Percentiles rank a stretch among this genome's conserved stretches.
Evolutionary conservation across 2,329 filamentous ascomycete species (phyloP).

Genomic region (Venturia pyrina): DNA sequence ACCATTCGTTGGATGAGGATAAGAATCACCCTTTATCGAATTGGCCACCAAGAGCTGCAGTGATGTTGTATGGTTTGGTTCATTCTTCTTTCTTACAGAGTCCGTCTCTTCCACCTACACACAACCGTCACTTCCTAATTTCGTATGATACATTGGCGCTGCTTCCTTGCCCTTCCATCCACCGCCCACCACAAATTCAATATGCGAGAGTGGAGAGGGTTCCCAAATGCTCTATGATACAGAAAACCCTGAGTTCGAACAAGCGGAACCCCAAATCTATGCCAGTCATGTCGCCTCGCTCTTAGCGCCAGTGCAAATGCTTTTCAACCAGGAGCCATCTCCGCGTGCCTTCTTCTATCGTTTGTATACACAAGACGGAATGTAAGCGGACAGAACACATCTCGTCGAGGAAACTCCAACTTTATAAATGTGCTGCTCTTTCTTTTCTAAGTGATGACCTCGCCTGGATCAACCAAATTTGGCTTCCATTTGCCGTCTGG

Average conservation of each 20-base stretch:
- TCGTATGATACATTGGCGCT: constrained; percentile 8
- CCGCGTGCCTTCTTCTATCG: background rate
- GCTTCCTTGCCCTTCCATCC: background rate
- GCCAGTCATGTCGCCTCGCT: background rate
- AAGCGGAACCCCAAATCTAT: background rate
- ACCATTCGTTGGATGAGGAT: background rate
- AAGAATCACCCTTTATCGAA: background rate
- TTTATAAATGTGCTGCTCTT: background rate
- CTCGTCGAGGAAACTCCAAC: background rate
- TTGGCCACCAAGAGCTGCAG: background rate
- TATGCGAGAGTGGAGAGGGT: constrained; percentile 1
- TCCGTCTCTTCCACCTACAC: background rate
- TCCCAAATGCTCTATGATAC: constrained; percentile 4
- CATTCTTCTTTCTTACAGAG: background rate
- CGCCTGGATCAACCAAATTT: constrained; percentile 47
- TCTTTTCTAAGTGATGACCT: constrained; percentile 36
- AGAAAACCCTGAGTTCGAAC: background rate
- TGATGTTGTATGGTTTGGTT: background rate
- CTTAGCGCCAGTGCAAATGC: background rate
- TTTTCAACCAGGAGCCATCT: background rate
- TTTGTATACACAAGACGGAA: background rate
- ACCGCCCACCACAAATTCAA: background rate
- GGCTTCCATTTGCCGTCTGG: constrained; percentile 38
- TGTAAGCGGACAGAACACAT: background rate
- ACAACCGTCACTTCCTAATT: background rate